Evolutionary conservation across 2,329 filamentous ascomycete species (phyloP).

Genomic region (Diaporthe nobilis): DNA sequence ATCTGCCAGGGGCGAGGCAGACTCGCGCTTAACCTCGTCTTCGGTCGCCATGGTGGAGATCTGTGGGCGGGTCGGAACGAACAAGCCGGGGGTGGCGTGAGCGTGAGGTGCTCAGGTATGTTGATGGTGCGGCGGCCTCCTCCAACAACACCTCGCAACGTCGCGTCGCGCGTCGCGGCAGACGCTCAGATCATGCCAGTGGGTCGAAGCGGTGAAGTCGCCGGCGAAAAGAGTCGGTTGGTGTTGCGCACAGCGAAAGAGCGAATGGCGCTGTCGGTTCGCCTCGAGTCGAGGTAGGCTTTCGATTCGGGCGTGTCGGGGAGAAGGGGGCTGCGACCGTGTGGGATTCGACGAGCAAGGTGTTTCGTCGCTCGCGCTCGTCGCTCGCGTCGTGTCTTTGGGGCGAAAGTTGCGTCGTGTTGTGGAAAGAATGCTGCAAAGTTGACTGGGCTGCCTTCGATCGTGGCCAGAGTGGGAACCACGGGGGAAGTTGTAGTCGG

Average conservation of each 20-base stretch:
- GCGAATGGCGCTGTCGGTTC: background rate
- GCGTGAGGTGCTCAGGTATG: background rate
- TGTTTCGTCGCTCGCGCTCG: background rate
- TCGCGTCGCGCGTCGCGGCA: conserved; percentile 36
- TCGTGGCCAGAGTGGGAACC: background rate
- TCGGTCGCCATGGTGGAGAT: conserved; percentile 34
- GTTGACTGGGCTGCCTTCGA: background rate
- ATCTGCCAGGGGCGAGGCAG: conserved; percentile 42
- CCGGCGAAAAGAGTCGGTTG: background rate
- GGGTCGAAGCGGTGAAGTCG: background rate
- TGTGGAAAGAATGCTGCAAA: background rate
- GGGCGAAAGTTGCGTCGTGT: background rate
- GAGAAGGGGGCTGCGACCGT: background rate
- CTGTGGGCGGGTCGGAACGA: background rate
- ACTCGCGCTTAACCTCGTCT: conserved; percentile 36
- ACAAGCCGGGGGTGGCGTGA: background rate
- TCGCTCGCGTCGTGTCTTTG: background rate
- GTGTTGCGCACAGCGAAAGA: background rate
- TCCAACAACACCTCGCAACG: conserved; percentile 32
- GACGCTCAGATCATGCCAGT: conserved; percentile 40
- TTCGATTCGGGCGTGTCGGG: background rate
- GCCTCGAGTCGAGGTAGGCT: background rate
- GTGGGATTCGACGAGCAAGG: background rate
- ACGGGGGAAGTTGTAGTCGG: background rate
- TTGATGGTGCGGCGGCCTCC: conserved; percentile 12